Percentiles rank a stretch among this genome's conserved stretches.
These are phyloP conservation scores for Aspergillus eucalypticola DNA, from an alignment of 2,329 filamentous ascomycete genomes.

Conservation along the genomic window DNA sequence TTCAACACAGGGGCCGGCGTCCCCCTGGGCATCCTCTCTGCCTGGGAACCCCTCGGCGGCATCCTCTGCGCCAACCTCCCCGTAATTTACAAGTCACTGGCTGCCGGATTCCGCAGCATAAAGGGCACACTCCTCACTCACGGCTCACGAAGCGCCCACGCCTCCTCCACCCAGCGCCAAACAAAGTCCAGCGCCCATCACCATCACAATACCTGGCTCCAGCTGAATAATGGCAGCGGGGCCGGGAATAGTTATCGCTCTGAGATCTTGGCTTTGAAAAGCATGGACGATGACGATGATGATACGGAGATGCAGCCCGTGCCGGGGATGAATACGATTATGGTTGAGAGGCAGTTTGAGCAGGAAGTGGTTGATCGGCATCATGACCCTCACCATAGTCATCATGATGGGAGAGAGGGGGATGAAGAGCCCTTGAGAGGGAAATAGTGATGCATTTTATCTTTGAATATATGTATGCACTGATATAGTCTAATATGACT, in stretches of 20 bases:
- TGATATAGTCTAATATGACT: too few relatives aligned
- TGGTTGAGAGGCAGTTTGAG: constrained; percentile 5
- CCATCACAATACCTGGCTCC: neutral
- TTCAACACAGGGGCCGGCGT: constrained; percentile 4
- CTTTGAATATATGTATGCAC: too few relatives aligned
- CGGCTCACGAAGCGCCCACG: neutral
- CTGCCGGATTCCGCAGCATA: neutral
- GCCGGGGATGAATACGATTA: neutral
- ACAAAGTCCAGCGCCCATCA: neutral
- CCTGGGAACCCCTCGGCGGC: constrained; percentile 13
- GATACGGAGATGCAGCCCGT: neutral
- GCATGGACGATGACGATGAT: neutral
- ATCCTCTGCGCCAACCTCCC: constrained; percentile 16
- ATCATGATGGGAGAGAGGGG: neutral
- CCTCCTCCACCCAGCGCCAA: neutral
- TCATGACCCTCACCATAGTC: too few relatives aligned
- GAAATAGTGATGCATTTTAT: neutral
- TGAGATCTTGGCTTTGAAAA: neutral
- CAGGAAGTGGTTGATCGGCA: neutral
- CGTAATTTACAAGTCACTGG: constrained; percentile 2
- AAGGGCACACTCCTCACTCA: neutral
- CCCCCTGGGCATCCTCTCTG: constrained; percentile 10
- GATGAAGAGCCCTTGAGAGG: neutral
- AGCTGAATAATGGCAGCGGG: neutral
- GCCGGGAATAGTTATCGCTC: neutral